Evolutionary conservation across 1,139 yeast genomes (phyloP).

Genomic region (Schwanniomyces etchellsii): DNA sequence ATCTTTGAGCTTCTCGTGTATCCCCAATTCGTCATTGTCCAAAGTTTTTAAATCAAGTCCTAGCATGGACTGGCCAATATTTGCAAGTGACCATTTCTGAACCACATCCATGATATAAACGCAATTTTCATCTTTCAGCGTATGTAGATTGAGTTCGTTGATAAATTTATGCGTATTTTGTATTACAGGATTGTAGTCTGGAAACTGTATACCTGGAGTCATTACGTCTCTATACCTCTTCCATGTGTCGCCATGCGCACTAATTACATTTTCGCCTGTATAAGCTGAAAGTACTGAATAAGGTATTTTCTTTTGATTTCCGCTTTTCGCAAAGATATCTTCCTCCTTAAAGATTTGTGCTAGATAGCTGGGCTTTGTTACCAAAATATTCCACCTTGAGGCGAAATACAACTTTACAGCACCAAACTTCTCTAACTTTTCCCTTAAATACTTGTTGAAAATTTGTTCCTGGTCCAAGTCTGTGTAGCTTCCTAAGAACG

Average conservation of each 20-base stretch:
- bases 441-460: conserved; percentile 34
- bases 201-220: conserved; percentile 48
- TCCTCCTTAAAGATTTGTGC: conserved; percentile 46
- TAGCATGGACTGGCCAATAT: conserved; percentile 44
- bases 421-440: conserved; percentile 42
- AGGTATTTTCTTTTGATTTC: conserved; percentile 57
- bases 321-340: conserved; percentile 49
- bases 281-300: conserved; percentile 49
- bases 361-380: conserved; percentile 44
- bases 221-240: conserved; percentile 40
- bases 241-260: conserved; percentile 58
- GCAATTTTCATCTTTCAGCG: conserved; percentile 4
- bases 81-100: conserved; percentile 46
- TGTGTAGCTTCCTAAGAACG: conserved; percentile 43
- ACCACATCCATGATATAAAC: conserved; percentile 33
- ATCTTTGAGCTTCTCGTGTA: conserved; percentile 35
- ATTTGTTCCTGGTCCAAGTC: conserved; percentile 46
- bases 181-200: conserved; percentile 30
- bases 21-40: conserved; percentile 16
- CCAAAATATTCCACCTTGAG: conserved; percentile 57
- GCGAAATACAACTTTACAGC: conserved; percentile 60
- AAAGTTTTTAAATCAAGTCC: conserved; percentile 42
- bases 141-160: conserved; percentile 7
- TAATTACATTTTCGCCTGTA: conserved; percentile 59
- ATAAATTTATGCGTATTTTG: conserved; percentile 26